Conservation (phyloP, 2,329 filamentous ascomycete species). For the Raffaelea deltoideospora region DNA sequence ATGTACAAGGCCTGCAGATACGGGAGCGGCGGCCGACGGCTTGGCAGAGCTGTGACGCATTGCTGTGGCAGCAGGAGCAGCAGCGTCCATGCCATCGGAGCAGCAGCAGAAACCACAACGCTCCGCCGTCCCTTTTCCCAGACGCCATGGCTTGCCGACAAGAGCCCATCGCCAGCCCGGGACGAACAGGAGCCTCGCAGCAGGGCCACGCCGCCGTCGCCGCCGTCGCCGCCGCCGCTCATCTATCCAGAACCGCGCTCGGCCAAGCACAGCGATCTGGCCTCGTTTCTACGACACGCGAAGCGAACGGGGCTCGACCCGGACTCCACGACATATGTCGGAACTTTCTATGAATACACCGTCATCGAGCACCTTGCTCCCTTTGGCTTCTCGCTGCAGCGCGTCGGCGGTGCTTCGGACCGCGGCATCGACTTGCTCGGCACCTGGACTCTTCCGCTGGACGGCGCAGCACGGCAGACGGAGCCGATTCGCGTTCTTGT, state of each 20-base stretch:
- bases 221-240: constrained; percentile 9
- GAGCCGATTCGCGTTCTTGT: constrained; percentile 30
- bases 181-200: too few relatives aligned
- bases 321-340: constrained; percentile 46
- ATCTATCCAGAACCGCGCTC: constrained; percentile 28
- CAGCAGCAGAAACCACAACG: too few relatives aligned
- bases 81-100: too few relatives aligned
- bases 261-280: constrained; percentile 44
- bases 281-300: constrained; percentile 51
- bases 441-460: constrained; percentile 44
- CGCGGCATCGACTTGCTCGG: constrained; percentile 62
- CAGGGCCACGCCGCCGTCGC: too few relatives aligned
- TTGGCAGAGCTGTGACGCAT: too few relatives aligned
- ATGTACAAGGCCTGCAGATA: too few relatives aligned
- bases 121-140: too few relatives aligned
- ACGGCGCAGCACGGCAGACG: constrained; percentile 14
- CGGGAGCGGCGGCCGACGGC: too few relatives aligned
- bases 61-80: too few relatives aligned
- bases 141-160: too few relatives aligned
- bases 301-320: constrained; percentile 37
- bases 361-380: constrained; percentile 37
- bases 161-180: too few relatives aligned
- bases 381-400: constrained; percentile 49
- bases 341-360: constrained; percentile 66
- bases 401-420: constrained; percentile 53